A percentile compares a stretch with the other conserved stretches of the same genome.
Evolutionary conservation across 495 filamentous ascomycete species (phyloP).

Genomic region (Daldinia vernicosa): DNA sequence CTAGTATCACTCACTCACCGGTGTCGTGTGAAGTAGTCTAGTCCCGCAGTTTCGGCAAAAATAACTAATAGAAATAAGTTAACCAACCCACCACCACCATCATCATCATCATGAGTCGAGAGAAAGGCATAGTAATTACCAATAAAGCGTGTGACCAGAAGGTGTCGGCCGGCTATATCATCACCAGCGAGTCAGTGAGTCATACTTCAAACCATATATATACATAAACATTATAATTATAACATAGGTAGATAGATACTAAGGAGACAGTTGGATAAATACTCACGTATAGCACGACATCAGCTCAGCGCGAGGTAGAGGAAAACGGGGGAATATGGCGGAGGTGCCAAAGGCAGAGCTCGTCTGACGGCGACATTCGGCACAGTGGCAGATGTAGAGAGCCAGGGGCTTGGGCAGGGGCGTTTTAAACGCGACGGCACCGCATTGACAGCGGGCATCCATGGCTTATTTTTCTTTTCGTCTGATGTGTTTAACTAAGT

Average conservation of each 20-base stretch:
- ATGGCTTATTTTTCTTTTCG: slow-evolving; percentile 42
- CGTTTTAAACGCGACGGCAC: slow-evolving; percentile 68
- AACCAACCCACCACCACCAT: slow-evolving; percentile 38
- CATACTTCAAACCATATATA: neutral
- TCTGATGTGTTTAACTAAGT: neutral
- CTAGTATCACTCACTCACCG: slow-evolving; percentile 43
- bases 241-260: neutral
- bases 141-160: slow-evolving; percentile 57
- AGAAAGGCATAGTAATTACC: slow-evolving; percentile 48
- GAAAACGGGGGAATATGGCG: slow-evolving; percentile 71
- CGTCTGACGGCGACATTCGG: slow-evolving; percentile 71
- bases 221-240: neutral
- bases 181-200: slow-evolving; percentile 4
- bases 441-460: slow-evolving; percentile 71
- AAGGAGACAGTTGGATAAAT: neutral
- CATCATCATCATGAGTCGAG: neutral
- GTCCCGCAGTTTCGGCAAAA: slow-evolving; percentile 70
- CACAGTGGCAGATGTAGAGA: slow-evolving; percentile 75
- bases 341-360: slow-evolving; percentile 73
- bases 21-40: slow-evolving; percentile 63
- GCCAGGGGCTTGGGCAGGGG: slow-evolving; percentile 63
- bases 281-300: slow-evolving; percentile 60
- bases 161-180: slow-evolving; percentile 49
- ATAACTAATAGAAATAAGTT: slow-evolving; percentile 47
- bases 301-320: slow-evolving; percentile 55